These are phyloP conservation scores for Ascochyta lentis DNA, from an alignment of 2,329 filamentous ascomycete genomes.

Conservation along the genomic window DNA sequence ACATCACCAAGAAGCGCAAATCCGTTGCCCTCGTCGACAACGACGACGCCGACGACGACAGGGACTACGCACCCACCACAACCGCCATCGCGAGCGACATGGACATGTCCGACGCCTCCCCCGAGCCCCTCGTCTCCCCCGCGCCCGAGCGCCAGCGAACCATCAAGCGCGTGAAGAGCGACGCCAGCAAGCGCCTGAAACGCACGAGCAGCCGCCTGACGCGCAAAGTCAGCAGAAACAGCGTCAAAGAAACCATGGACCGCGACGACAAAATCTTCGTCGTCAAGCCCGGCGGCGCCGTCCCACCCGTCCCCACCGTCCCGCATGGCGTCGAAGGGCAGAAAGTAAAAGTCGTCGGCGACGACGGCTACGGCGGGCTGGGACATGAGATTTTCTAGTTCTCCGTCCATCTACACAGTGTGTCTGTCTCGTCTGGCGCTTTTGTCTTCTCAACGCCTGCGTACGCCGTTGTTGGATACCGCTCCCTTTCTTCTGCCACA, in stretches of 20 bases:
- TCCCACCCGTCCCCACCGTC: slow-evolving; percentile 40
- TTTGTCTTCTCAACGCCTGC: no score
- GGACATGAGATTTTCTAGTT: slow-evolving; percentile 47
- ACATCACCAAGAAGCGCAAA: slow-evolving; percentile 51
- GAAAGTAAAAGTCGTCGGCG: slow-evolving; percentile 17
- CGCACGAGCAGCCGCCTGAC: slow-evolving; percentile 21
- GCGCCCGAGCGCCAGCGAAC: slow-evolving; percentile 27
- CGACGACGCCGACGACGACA: slow-evolving; percentile 30
- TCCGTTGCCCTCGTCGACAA: slow-evolving; percentile 30
- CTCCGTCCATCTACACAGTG: no score
- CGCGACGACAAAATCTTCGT: slow-evolving; percentile 28
- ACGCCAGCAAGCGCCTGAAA: slow-evolving; percentile 21
- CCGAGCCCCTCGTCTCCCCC: slow-evolving; percentile 1
- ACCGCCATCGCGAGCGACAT: slow-evolving; percentile 22
- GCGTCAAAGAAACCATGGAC: not conserved
- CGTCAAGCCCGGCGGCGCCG: slow-evolving; percentile 39
- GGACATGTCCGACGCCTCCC: slow-evolving; percentile 19
- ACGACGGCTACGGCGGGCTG: slow-evolving; percentile 43
- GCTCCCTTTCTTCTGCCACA: no score
- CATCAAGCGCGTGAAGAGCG: slow-evolving; percentile 25
- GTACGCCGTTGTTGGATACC: no score
- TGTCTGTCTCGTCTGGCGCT: no score
- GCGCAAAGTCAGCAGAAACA: not conserved
- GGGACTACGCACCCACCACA: slow-evolving; percentile 34
- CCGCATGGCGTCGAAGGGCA: slow-evolving; percentile 31